Evolutionary conservation across 441 rosid genomes (phyloP), one percentile per base, ranked within the genome.

Genomic region (Francoa sonchifolia): DNA sequence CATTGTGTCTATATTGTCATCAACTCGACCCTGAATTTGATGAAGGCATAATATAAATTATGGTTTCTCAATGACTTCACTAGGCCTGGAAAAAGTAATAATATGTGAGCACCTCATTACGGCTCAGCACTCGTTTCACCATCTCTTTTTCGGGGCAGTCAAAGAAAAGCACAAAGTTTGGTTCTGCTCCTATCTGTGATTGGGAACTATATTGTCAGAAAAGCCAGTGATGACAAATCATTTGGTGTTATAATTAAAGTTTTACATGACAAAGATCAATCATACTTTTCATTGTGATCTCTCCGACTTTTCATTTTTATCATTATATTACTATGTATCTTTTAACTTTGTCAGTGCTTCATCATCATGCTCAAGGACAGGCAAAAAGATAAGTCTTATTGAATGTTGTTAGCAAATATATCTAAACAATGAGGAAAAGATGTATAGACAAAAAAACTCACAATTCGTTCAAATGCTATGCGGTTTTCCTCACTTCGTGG

Each of bases 121-220:
- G 96, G 50, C 55, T 82, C 58, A 85, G 66, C 48, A 90, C 93
- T 1, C 98, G 76, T 58, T 68, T 72, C 59, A 79, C 83, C 98
- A 85, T 89, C 72, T 76, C 98, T 54, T 71, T 80, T 55, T 85
- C 81, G 1, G 87, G 85, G 55, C 93, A 82, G 54, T 85, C 87
- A 52, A 85, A 85, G 73, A 76, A 90, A 42, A 90, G 71, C 33
- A 90, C 96, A 19, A 67, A 27, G 38, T 80, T 66, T 30, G 96
- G 98, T 59, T 85, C 93, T 18, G 60, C 74, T 52, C 85, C 77
- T 40, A 66, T 42, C 95, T 89, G 71, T 52, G n/a, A 63, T 15
- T 22, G 14, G 19, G 8, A 47, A 32, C 34, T 35, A n/a, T 16
- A 51, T 3, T 3, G 15, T 8, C 30, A 31, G 19, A 39, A 12